Conservation (phyloP, 495 filamentous ascomycete species). For the Immersiella caudata region DNA sequence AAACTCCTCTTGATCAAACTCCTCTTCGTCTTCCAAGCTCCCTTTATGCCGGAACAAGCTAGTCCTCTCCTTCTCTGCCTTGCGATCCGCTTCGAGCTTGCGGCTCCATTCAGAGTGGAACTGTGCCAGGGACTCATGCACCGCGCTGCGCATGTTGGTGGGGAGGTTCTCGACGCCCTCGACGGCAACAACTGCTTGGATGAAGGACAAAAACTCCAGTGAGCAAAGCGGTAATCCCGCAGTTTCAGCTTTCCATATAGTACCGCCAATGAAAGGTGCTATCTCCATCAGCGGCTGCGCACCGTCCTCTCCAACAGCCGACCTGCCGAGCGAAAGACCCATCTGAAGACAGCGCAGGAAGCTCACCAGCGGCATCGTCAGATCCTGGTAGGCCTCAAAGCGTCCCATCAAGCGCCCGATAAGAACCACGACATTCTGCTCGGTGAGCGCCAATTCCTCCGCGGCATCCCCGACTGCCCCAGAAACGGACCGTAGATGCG, state of each 20-base stretch:
- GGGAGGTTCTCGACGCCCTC: slow-evolving; percentile 48
- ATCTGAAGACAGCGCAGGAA: slow-evolving; percentile 81
- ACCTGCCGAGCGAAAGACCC: slow-evolving; percentile 65
- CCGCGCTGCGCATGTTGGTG: slow-evolving; percentile 31
- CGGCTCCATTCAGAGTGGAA: slow-evolving; percentile 80
- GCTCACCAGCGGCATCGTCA: slow-evolving; percentile 74
- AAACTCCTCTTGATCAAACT: slow-evolving; percentile 76
- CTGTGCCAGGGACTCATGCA: slow-evolving; percentile 61
- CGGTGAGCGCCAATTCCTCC: slow-evolving; percentile 60
- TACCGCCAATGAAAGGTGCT: slow-evolving; percentile 67
- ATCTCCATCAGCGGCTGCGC: slow-evolving; percentile 50
- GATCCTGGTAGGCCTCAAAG: slow-evolving; percentile 80
- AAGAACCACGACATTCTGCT: slow-evolving; percentile 72
- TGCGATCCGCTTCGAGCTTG: slow-evolving; percentile 71
- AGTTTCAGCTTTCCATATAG: slow-evolving; percentile 27
- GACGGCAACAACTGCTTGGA: slow-evolving; percentile 42
- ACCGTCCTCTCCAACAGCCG: slow-evolving; percentile 32
- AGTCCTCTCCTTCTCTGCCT: slow-evolving; percentile 66
- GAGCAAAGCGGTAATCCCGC: slow-evolving; percentile 42
- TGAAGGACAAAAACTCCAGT: slow-evolving; percentile 50
- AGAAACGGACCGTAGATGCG: slow-evolving; percentile 37
- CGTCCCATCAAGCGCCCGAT: slow-evolving; percentile 63
- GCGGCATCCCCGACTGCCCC: slow-evolving; percentile 31
- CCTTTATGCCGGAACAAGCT: slow-evolving; percentile 83
- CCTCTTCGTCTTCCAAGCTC: slow-evolving; percentile 70